Evolutionary conservation across 768 basidiomycete species (phyloP).

Genomic region (Coprinopsis strossmayeri): DNA sequence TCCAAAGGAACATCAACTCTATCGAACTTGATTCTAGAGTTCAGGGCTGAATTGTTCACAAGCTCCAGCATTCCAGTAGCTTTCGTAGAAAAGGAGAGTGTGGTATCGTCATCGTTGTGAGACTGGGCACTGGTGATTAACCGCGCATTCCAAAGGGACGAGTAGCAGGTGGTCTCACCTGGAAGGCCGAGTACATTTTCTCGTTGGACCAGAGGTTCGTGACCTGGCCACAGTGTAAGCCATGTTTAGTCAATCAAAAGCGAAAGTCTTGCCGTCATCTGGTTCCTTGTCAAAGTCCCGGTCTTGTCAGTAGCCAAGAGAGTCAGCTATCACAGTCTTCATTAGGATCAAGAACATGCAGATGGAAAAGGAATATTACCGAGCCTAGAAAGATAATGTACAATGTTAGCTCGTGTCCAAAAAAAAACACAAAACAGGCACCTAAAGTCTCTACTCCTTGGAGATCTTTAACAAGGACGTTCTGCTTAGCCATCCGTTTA

Average conservation of each 20-base stretch:
- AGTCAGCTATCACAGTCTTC: conserved; percentile 39
- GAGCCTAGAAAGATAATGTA: conserved; percentile 42
- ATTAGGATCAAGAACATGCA: conserved; percentile 8
- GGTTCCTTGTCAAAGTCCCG: conserved; percentile 63
- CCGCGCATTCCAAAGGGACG: not conserved
- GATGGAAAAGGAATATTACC: conserved; percentile 16
- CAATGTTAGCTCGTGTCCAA: not conserved
- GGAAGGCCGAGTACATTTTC: conserved; percentile 60
- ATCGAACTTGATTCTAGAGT: conserved; percentile 68
- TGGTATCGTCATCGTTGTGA: conserved; percentile 58
- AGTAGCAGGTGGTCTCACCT: conserved; percentile 23
- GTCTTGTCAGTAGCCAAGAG: conserved; percentile 69
- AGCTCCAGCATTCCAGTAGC: conserved; percentile 60
- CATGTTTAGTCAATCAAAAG: not conserved
- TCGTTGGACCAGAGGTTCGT: conserved; percentile 62
- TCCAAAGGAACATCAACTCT: conserved; percentile 56
- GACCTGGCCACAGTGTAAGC: conserved; percentile 27
- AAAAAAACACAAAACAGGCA: conserved; percentile 23
- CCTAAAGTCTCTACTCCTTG: conserved; percentile 69
- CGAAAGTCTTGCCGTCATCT: conserved; percentile 50
- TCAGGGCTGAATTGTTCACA: conserved; percentile 57
- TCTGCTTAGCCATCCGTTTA: conserved; percentile 65
- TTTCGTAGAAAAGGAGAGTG: conserved; percentile 40
- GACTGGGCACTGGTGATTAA: conserved; percentile 44
- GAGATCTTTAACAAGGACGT: conserved; percentile 69